phyloP scores from a whole-genome alignment of 352 stramenopile species.

The Globisporangium parvum region DNA sequence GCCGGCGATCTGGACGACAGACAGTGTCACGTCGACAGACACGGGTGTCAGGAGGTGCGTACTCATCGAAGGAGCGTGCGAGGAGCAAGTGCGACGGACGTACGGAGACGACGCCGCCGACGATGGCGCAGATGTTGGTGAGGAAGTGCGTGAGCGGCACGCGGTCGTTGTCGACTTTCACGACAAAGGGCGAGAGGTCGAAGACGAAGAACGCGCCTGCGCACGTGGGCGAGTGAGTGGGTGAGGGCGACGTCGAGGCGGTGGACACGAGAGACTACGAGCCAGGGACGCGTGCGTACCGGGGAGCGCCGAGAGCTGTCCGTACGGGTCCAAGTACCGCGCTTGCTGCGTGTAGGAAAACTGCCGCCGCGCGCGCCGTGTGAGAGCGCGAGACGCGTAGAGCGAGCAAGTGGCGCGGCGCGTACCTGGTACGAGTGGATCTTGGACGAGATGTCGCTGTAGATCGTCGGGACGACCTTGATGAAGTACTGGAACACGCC shows the following conservation, averaged over 20 bases:
- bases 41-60: too few species aligned
- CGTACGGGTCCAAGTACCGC: conserved; percentile 61
- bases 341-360: conserved; percentile 81
- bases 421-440: conserved; percentile 67
- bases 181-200: conserved; percentile 81
- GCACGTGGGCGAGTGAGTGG: neutral
- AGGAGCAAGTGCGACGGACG: conserved; percentile 16
- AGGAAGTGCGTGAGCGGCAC: conserved; percentile 81
- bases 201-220: conserved; percentile 81
- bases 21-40: too few species aligned
- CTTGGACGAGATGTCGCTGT: conserved; percentile 61
- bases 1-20: conserved; percentile 73
- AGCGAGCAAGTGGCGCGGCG: neutral
- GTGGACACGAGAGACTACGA: neutral
- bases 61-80: too few species aligned
- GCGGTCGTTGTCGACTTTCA: conserved; percentile 79
- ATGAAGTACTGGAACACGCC: conserved; percentile 87
- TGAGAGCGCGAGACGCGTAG: neutral
- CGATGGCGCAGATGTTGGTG: conserved; percentile 79
- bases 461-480: conserved; percentile 86
- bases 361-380: conserved; percentile 15
- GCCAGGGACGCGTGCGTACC: conserved; percentile 20
- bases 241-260: too few species aligned
- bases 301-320: conserved; percentile 66
- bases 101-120: conserved; percentile 80